phyloP scores from a whole-genome alignment of 1,284 basidiomycete species.

The Ganoderma resinaceum region DNA sequence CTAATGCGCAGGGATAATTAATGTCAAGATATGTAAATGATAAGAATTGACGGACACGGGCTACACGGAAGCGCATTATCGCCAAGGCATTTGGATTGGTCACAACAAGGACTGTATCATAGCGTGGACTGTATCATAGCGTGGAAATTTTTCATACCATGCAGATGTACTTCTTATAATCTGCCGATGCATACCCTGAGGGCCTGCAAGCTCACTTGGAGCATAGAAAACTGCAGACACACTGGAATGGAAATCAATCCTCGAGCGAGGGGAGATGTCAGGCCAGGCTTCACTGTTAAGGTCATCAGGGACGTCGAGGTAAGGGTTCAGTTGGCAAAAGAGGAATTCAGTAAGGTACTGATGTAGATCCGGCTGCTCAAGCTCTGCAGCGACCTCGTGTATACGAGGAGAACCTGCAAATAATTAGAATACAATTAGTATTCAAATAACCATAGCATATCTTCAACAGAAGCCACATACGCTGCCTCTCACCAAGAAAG shows the following conservation, averaged over 20 bases:
- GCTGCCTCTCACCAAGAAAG: too few species aligned
- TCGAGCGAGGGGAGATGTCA: neutral
- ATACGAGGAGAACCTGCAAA: neutral
- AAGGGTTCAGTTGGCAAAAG: neutral
- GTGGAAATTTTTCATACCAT: slow-evolving; percentile 25
- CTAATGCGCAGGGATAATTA: slow-evolving; percentile 30
- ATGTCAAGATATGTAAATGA: slow-evolving; percentile 8
- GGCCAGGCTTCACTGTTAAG: neutral
- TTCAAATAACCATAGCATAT: too few species aligned
- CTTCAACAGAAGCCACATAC: too few species aligned
- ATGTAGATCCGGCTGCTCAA: neutral
- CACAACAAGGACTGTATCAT: slow-evolving; percentile 23
- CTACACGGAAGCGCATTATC: slow-evolving; percentile 7
- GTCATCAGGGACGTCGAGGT: neutral
- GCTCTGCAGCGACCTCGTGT: neutral
- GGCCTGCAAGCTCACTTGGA: slow-evolving; percentile 36
- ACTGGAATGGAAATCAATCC: slow-evolving; percentile 16
- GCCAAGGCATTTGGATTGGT: neutral
- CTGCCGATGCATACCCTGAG: slow-evolving; percentile 33
- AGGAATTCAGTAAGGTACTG: neutral
- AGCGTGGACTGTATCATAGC: slow-evolving; percentile 25
- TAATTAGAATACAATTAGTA: too few species aligned
- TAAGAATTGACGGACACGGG: slow-evolving; percentile 15
- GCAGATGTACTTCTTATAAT: slow-evolving; percentile 2
- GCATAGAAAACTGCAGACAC: slow-evolving; percentile 32